These are phyloP conservation scores for Mytilinidion resinicola DNA, from an alignment of 495 filamentous ascomycete genomes.

Conservation along the genomic window DNA sequence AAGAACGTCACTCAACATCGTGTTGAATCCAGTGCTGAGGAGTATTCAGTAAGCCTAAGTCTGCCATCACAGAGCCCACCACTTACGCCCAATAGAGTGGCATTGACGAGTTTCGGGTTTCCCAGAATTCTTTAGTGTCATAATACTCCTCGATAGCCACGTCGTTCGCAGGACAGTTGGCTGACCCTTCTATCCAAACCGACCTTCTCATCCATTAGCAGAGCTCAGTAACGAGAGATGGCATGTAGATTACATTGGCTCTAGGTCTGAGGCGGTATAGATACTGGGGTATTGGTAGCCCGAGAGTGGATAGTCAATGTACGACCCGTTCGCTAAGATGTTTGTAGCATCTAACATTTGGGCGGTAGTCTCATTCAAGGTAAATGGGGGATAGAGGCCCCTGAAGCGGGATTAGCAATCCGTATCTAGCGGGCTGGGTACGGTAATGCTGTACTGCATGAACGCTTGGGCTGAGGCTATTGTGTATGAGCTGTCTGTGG, in stretches of 20 bases:
- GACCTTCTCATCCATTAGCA: too few species aligned
- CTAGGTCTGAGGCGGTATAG: slow-evolving; percentile 43
- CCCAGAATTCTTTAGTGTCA: slow-evolving; percentile 36
- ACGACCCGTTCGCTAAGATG: slow-evolving; percentile 54
- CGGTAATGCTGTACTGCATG: slow-evolving; percentile 43
- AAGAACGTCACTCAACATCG: slow-evolving; percentile 29
- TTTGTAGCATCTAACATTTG: slow-evolving; percentile 35
- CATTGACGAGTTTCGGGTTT: slow-evolving; percentile 37
- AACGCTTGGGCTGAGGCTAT: slow-evolving; percentile 64
- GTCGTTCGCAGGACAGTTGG: slow-evolving; percentile 46
- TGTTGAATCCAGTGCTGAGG: background rate
- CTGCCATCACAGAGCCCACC: slow-evolving; percentile 30
- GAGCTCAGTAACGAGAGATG: slow-evolving; percentile 6
- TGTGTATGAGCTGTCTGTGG: slow-evolving; percentile 45
- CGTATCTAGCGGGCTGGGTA: too few species aligned
- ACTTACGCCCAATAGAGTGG: slow-evolving; percentile 43
- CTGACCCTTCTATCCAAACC: slow-evolving; percentile 21
- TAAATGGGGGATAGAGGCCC: slow-evolving; percentile 68
- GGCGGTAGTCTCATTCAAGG: slow-evolving; percentile 37
- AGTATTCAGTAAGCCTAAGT: too few species aligned
- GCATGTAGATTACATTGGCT: slow-evolving; percentile 51
- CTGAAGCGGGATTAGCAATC: too few species aligned
- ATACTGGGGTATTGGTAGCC: slow-evolving; percentile 72
- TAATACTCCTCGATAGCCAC: slow-evolving; percentile 38
- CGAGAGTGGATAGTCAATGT: slow-evolving; percentile 51